These are phyloP conservation scores for Favolaschia claudopus DNA, from an alignment of 768 basidiomycete genomes.

Conservation along the genomic window DNA sequence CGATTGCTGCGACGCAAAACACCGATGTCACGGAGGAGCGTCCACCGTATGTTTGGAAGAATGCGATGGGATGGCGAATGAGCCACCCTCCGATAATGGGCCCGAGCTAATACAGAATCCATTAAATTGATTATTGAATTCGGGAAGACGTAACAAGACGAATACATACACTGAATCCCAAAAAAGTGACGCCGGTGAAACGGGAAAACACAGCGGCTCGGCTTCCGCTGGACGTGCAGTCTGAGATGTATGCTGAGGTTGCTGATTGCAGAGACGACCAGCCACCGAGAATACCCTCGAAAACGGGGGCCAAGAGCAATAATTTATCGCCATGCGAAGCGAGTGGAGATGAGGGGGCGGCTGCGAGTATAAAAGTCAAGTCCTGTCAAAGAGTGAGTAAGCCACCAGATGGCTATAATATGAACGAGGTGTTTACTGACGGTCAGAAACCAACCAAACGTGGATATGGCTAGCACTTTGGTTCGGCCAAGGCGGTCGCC, in stretches of 20 bases:
- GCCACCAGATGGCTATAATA: background rate
- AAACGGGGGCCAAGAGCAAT: conserved; percentile 77
- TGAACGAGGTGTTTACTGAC: too few relatives aligned
- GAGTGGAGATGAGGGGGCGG: conserved; percentile 68
- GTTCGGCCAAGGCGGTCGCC: conserved; percentile 84
- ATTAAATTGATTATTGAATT: background rate
- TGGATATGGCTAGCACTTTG: conserved; percentile 73
- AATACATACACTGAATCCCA: conserved; percentile 66
- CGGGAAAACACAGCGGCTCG: conserved; percentile 77
- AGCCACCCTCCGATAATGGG: conserved; percentile 75
- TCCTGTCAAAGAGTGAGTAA: conserved; percentile 58
- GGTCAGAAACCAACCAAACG: conserved; percentile 62
- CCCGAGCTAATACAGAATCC: conserved; percentile 49
- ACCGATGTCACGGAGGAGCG: conserved; percentile 50
- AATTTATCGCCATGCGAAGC: conserved; percentile 76
- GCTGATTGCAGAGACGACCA: conserved; percentile 81
- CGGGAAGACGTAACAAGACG: background rate
- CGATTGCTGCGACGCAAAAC: conserved; percentile 54
- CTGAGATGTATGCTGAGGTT: conserved; percentile 83
- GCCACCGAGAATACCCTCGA: conserved; percentile 87
- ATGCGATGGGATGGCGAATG: conserved; percentile 47
- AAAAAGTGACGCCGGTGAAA: conserved; percentile 78
- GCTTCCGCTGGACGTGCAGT: conserved; percentile 86
- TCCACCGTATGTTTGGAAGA: conserved; percentile 15
- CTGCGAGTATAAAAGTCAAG: conserved; percentile 82